A percentile compares a stretch with the other conserved stretches of the same genome.
phyloP scores from a whole-genome alignment of 2,329 filamentous ascomycete genomes.

The Trichoderma brevicompactum region DNA sequence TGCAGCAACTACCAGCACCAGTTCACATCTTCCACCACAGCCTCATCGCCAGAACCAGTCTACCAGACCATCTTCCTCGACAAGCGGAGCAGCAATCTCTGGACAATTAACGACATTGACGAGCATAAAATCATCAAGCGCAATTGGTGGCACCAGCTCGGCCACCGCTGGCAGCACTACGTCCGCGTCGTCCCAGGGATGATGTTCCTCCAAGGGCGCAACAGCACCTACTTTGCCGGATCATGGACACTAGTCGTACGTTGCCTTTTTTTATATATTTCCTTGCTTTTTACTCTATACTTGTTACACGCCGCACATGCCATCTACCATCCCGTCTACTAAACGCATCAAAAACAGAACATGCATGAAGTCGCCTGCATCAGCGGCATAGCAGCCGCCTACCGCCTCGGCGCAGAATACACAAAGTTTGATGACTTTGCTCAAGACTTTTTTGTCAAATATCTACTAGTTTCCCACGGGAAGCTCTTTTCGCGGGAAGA shows the following conservation, averaged over 20 bases:
- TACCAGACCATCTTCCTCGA: slow-evolving; percentile 73
- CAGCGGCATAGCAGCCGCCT: slow-evolving; percentile 71
- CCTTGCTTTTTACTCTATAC: neutral
- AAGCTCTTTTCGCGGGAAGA: slow-evolving; percentile 45
- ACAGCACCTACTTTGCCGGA: slow-evolving; percentile 65
- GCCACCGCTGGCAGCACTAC: slow-evolving; percentile 67
- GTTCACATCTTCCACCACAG: slow-evolving; percentile 53
- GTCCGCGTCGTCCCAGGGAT: slow-evolving; percentile 69
- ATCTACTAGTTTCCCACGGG: slow-evolving; percentile 51
- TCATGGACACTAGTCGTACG: slow-evolving; percentile 70
- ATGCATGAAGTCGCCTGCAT: slow-evolving; percentile 74
- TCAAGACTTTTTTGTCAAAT: slow-evolving; percentile 53
- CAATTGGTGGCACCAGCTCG: slow-evolving; percentile 72
- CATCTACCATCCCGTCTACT: too few species aligned
- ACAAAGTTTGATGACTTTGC: slow-evolving; percentile 60
- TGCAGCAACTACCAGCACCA: slow-evolving; percentile 77
- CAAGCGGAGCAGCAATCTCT: slow-evolving; percentile 58
- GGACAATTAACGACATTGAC: slow-evolving; percentile 64
- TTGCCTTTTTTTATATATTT: slow-evolving; percentile 30
- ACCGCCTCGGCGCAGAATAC: slow-evolving; percentile 69
- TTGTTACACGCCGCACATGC: neutral
- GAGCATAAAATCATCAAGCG: slow-evolving; percentile 62
- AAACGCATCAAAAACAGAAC: slow-evolving; percentile 48
- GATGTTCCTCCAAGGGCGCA: slow-evolving; percentile 71
- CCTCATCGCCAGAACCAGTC: slow-evolving; percentile 53